Evolutionary conservation across 257 asterid genomes (phyloP).

Genomic region (Solanum pinnatisectum): DNA sequence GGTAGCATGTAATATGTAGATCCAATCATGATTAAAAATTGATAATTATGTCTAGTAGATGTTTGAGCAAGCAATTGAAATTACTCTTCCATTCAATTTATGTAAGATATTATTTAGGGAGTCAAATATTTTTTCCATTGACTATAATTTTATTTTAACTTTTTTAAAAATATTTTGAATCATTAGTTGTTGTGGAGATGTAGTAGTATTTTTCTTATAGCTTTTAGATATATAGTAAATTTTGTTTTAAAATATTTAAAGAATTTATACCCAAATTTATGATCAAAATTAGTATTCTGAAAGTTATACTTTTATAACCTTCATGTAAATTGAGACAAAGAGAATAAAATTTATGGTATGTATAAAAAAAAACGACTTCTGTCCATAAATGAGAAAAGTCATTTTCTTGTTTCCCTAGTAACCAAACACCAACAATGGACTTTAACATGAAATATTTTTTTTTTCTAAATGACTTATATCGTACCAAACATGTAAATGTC

Average conservation of each 20-base stretch:
- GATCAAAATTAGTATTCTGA: background rate
- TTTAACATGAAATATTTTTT: background rate
- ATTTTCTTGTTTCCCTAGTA: accelerated
- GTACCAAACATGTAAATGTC: background rate
- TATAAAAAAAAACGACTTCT: accelerated
- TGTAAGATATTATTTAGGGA: background rate
- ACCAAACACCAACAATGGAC: background rate
- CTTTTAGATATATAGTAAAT: too few relatives aligned
- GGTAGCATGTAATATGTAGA: background rate
- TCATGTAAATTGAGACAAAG: too few relatives aligned
- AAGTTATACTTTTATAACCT: accelerated
- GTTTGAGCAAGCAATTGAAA: background rate
- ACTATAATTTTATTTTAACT: background rate
- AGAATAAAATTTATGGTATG: background rate
- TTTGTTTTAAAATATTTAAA: too few relatives aligned
- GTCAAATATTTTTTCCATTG: background rate
- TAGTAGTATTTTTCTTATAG: too few relatives aligned
- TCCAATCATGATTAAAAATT: background rate
- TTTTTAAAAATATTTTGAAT: background rate
- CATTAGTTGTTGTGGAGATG: too few relatives aligned
- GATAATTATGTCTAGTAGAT: background rate
- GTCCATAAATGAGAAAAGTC: background rate
- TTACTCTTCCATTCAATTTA: background rate
- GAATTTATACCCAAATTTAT: too few relatives aligned
- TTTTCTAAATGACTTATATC: background rate